Evolutionary conservation across 192 early-diverging fungal species (phyloP), one percentile per base, ranked within the genome.

Genomic region (Ambispora gerdemannii): DNA sequence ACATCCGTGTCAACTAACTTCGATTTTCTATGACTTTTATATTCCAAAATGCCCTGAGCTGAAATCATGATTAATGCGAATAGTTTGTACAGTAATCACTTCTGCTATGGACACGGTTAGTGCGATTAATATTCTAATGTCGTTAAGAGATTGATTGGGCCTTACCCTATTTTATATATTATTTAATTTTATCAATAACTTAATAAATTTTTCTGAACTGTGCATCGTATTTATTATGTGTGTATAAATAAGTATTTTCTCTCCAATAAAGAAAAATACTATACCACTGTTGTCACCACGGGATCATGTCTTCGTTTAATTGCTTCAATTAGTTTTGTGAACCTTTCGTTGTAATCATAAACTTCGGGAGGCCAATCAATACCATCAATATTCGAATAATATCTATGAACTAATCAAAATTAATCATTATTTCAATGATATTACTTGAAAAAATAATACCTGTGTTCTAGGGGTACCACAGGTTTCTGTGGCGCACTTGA

Each of bases 241-340:
- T n/a, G n/a, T n/a, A n/a, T n/a, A n/a, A n/a, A n/a, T n/a, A n/a
- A n/a, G n/a, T n/a, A n/a, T n/a, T n/a, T n/a, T n/a, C n/a, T n/a
- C n/a, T n/a, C n/a, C n/a, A n/a, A 30, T 8, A 8, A 22, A 8
- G 22, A 58, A 6, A n/a, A 58, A 58, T 58, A 59, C 58, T 78
- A 60, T 82, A 89, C 87, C 86, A 96, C 80, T 31, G 93, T 91
- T 4, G 92, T 91, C 6, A 93, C 93, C 10, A 94, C 93, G 24
- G 94, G 93, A 72, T 95, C 92, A 65, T 98, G 96, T 59, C 96
- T 81, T 63, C 88, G 83, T 77, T 98, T 98, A 52, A 98, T 94
- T 52, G 80, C 84, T 69, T 98, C 94, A 67, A 98, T 91, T 74
- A 88, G 85, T 64, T 89, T 89, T 50, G 93, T 91, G 79, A 98